Base-by-base conservation (phyloP, 2,329 filamentous ascomycete species). In the Ramichloridium luteum region DNA sequence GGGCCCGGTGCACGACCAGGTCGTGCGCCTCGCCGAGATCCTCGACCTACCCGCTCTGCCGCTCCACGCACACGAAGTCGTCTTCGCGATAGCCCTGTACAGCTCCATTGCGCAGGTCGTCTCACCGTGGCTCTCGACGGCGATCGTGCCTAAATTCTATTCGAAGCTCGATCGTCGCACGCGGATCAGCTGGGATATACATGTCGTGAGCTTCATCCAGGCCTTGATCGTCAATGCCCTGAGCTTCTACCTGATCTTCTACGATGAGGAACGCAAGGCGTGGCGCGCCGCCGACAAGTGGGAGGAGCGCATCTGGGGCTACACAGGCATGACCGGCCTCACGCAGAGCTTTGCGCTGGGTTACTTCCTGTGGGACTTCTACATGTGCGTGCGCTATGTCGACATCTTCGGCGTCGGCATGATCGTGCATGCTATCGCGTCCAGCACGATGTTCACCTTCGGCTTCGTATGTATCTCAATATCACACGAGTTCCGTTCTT, bases 331-430 rank as follows among this genome's bases (percentile, higher is more conserved):
- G 11, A 65, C 67, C 17, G 81, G 77, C 26, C 68, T 88, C 63
- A 70, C 85, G 32, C 80, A 85, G 57, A 78, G 75, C 8, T 67
- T 86, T 45, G 82, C 80, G 1, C 67, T 74, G 14, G 83, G 83
- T 6, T 92, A 92, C 55, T 92, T 92, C 51, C 57, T 88, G 31
- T 92, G 81, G 80, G 83, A 92, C 51, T 57, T 90, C 30, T 60
- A 75, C 41, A 68, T 85, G 40, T 85, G 80, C 25, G 57, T 73
- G 36, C 59, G 68, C 49, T 70, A 85, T 50, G 49, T 86, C 14
- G 64, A 73, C 37, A 70, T 85, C 20, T 90, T 90, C 48, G 80
- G 80, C 5, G 49, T 71, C n/a, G 80, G 80, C 25, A 74, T 85
- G 57, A 63, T 88, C 36, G 79, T 79, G 30, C 83, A 92, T 55